Conservation (phyloP, 1,284 basidiomycete genomes). For the Rhodotorula sp. region DNA sequence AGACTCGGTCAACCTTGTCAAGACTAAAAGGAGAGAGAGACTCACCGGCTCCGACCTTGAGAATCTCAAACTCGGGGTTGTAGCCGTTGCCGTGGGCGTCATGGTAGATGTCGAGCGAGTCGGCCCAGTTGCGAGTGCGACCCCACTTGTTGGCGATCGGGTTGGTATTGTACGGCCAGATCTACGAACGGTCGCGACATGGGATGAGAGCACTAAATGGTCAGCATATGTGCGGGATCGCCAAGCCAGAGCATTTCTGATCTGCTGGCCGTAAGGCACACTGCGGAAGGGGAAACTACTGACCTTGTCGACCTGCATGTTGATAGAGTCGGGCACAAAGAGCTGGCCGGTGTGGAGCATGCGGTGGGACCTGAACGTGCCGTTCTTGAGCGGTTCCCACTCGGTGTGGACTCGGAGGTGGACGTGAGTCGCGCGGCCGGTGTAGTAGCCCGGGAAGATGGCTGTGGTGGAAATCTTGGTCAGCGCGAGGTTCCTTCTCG, state of each 20-base stretch:
- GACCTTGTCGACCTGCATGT: constrained; percentile 48
- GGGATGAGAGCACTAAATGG: no score
- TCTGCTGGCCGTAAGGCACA: no score
- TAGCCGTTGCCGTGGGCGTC: constrained; percentile 49
- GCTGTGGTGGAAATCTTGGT: constrained; percentile 42
- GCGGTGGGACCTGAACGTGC: constrained; percentile 47
- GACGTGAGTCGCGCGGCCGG: constrained; percentile 46
- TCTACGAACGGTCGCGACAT: constrained; percentile 10
- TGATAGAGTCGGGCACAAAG: constrained; percentile 53
- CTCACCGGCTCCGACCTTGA: constrained; percentile 47
- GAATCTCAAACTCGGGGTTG: constrained; percentile 51
- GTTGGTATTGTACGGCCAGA: constrained; percentile 51
- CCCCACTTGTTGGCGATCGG: constrained; percentile 50
- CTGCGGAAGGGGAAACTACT: constrained; percentile 1
- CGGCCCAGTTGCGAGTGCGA: constrained; percentile 53
- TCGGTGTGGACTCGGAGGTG: constrained; percentile 52
- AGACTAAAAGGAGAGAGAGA: background rate
- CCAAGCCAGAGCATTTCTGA: no score
- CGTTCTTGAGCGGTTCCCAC: constrained; percentile 48
- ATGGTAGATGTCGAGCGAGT: constrained; percentile 52
- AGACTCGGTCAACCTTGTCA: background rate
- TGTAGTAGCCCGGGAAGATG: constrained; percentile 60
- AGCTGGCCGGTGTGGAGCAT: constrained; percentile 53
- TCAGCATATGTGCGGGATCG: background rate
- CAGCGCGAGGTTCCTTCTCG: background rate